Evolutionary conservation across 2,329 filamentous ascomycete genomes (phyloP), one percentile per base, ranked within the genome.

Genomic region (Penicillium hordei): DNA sequence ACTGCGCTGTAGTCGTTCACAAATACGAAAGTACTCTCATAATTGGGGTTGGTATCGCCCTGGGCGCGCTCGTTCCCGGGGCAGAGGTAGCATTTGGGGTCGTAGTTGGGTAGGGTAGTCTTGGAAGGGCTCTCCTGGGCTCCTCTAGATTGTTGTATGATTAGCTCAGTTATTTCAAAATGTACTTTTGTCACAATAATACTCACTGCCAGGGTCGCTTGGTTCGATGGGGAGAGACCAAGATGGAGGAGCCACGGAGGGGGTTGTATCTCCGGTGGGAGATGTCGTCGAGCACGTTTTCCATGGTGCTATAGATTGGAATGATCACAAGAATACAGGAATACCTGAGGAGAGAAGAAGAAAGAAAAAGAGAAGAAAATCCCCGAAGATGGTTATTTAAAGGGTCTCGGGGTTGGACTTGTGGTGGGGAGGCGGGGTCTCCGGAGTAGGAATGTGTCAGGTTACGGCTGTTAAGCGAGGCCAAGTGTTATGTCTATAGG

Each of bases 1-100:
- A 99, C 93, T 2, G 94, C 94, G 69, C 91, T 95, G 77, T 94
- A 99, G 75, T 99, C 94, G 70, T 99, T 99, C 65, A 97, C 89
- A 70, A 99, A 99, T 39, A 93, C 89, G 72, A 95, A 97, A 0
- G 92, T 96, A 69, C 86, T 86, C 52, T 89, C 83, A 72, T 97
- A 99, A 53, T 89, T 81, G 1, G 94, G 93, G 69, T 99, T 99
- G 59, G 76, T 74, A 69, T 94, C 91, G 55, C 94, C 94, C 67
- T 91, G 87, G 4, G 94, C 94, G 56, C 94, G 88, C 64, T 89
- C 82, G 74, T 99, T 99, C 38, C 92, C 86, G 1, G 94, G 94
- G 71, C 94, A 99, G 10, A 99, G 83, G 75, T 97, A 99, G 77
- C 94, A 99, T 83, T 93, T 82, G 36, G 89, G 86, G 69, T 99